Evolutionary conservation across 805 yeast genomes (phyloP).

Genomic region (Teunomyces kruisii): DNA sequence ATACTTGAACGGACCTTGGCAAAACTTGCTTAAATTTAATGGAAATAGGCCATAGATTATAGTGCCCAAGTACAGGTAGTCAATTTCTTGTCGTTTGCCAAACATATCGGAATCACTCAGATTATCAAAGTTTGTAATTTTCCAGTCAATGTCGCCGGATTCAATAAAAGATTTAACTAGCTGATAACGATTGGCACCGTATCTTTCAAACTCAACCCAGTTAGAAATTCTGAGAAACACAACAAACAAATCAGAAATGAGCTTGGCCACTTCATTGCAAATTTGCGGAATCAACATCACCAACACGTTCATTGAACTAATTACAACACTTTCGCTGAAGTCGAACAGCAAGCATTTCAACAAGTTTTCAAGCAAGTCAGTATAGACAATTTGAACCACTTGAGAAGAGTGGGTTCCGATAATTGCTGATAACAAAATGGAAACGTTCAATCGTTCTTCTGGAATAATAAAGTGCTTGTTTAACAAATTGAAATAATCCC

Average conservation of each 20-base stretch:
- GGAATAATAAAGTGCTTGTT: constrained; percentile 34
- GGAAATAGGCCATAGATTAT: constrained; percentile 62
- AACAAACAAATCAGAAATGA: constrained; percentile 43
- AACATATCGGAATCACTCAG: constrained; percentile 17
- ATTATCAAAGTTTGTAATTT: constrained; percentile 13
- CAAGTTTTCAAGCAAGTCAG: constrained; percentile 37
- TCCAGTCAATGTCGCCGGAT: constrained; percentile 16
- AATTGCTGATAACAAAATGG: constrained; percentile 37
- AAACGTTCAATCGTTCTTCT: constrained; percentile 33
- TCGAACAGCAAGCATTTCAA: constrained; percentile 43
- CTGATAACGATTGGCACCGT: constrained; percentile 11
- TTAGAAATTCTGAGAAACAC: constrained; percentile 41
- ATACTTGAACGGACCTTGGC: constrained; percentile 42
- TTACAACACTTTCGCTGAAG: constrained; percentile 37
- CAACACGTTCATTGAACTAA: constrained; percentile 30
- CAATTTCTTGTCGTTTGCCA: constrained; percentile 3
- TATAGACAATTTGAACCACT: constrained; percentile 29
- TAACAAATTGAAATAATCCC: constrained; percentile 34
- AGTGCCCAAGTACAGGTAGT: constrained; percentile 37
- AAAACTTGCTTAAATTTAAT: constrained; percentile 42
- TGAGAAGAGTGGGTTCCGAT: constrained; percentile 25
- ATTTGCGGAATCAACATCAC: constrained; percentile 45
- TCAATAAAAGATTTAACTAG: constrained; percentile 6
- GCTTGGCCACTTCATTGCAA: constrained; percentile 28
- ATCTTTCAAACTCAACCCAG: constrained; percentile 21